phyloP scores from a whole-genome alignment of 2,329 filamentous ascomycete species.

The Phaeosphaeria sp. region DNA sequence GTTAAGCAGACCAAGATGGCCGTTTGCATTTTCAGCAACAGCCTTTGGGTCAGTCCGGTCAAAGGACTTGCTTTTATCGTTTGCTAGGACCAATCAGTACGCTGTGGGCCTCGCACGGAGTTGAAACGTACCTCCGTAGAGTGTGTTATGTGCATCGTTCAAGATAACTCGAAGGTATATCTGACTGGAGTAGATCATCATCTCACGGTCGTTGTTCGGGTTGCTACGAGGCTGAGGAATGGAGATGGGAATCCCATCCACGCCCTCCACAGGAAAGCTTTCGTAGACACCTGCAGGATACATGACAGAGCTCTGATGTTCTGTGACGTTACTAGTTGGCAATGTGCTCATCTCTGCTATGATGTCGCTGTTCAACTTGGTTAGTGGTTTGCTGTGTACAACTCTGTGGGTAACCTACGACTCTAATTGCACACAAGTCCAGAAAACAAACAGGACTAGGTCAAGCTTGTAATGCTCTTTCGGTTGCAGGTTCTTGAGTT shows the following conservation, averaged over 20 bases:
- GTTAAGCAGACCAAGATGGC: conserved; percentile 55
- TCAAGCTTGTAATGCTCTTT: conserved; percentile 46
- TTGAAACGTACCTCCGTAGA: conserved; percentile 55
- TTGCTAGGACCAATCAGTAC: conserved; percentile 37
- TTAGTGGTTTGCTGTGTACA: conserved; percentile 5
- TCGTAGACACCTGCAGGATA: conserved; percentile 68
- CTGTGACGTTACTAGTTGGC: conserved; percentile 66
- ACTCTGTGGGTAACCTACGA: conserved; percentile 61
- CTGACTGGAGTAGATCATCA: conserved; percentile 68
- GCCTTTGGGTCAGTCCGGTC: conserved; percentile 39
- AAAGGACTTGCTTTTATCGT: conserved; percentile 40
- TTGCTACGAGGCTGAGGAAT: conserved; percentile 15
- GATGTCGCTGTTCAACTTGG: conserved; percentile 70
- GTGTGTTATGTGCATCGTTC: conserved; percentile 62
- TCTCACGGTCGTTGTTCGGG: conserved; percentile 50
- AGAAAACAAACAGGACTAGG: conserved; percentile 72
- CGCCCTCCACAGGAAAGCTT: conserved; percentile 27
- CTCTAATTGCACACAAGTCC: conserved; percentile 93
- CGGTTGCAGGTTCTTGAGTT: conserved; percentile 18
- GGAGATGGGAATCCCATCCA: background rate
- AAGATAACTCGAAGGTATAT: conserved; percentile 65
- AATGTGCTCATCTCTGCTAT: conserved; percentile 79
- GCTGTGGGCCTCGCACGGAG: conserved; percentile 20
- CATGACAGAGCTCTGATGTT: conserved; percentile 67
- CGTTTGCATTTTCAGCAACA: conserved; percentile 34